These are phyloP conservation scores for Suhomyces yuchorum DNA, from an alignment of 1,139 yeast genomes.

Conservation along the genomic window DNA sequence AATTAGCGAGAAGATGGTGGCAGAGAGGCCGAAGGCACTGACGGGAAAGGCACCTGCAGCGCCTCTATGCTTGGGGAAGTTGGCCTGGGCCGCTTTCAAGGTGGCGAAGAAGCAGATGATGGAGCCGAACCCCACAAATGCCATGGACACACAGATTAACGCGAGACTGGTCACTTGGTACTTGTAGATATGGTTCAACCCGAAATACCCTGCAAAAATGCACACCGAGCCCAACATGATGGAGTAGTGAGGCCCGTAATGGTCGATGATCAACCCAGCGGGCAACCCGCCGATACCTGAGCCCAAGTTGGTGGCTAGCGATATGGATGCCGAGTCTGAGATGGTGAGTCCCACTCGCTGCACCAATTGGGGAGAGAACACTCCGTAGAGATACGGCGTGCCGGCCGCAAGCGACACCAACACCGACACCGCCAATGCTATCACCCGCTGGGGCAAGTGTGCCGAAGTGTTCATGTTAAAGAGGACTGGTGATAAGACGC, in stretches of 20 bases:
- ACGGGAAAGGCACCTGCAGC: slow-evolving; percentile 68
- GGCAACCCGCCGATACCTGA: slow-evolving; percentile 68
- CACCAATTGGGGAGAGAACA: slow-evolving; percentile 70
- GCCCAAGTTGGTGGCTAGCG: slow-evolving; percentile 64
- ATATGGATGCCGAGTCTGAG: slow-evolving; percentile 61
- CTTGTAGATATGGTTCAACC: slow-evolving; percentile 35
- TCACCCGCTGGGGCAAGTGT: slow-evolving; percentile 17
- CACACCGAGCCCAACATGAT: slow-evolving; percentile 55
- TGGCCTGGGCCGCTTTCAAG: slow-evolving; percentile 67
- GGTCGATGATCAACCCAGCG: slow-evolving; percentile 68
- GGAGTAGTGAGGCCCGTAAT: slow-evolving; percentile 55
- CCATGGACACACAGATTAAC: slow-evolving; percentile 42
- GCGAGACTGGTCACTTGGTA: slow-evolving; percentile 25
- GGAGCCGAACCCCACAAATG: slow-evolving; percentile 64
- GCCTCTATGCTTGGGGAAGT: slow-evolving; percentile 71
- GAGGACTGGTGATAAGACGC: neutral
- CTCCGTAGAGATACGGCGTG: slow-evolving; percentile 72
- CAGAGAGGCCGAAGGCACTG: slow-evolving; percentile 56
- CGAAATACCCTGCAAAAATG: slow-evolving; percentile 46
- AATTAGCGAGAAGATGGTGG: slow-evolving; percentile 45
- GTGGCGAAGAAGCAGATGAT: slow-evolving; percentile 65
- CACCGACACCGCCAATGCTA: slow-evolving; percentile 25
- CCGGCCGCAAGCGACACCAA: slow-evolving; percentile 55
- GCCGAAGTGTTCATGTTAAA: slow-evolving; percentile 1
- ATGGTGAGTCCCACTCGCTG: slow-evolving; percentile 58